Conservation (phyloP, 805 yeast genomes). For the Teunomyces funiuensis region DNA sequence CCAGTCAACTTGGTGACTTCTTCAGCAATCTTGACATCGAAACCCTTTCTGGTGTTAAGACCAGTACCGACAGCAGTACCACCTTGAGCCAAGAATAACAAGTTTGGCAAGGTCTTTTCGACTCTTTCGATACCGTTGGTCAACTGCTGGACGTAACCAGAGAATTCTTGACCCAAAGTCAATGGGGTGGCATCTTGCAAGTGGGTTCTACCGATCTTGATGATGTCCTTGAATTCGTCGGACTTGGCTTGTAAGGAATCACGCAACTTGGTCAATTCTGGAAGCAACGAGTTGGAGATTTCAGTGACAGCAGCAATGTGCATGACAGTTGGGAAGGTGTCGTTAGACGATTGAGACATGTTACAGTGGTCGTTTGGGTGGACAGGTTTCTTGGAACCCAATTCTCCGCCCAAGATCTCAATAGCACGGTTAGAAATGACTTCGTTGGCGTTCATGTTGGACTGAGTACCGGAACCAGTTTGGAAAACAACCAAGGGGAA, state of each 20-base stretch:
- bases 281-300: constrained; percentile 71
- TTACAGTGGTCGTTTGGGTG: constrained; percentile 99
- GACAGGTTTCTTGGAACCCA: constrained; percentile 91
- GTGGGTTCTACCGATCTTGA: constrained; percentile 98
- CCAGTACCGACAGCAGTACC: constrained; percentile 99
- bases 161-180: constrained; percentile 96
- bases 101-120: constrained; percentile 70
- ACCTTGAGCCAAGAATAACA: constrained; percentile 92
- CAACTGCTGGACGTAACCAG: constrained; percentile 93
- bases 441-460: constrained; percentile 98
- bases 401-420: constrained; percentile 87
- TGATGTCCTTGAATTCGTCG: constrained; percentile 82
- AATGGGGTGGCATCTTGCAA: constrained; percentile 98
- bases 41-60: constrained; percentile 89
- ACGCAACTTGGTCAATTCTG: constrained; percentile 75
- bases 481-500: constrained; percentile 98
- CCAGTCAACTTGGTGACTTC: constrained; percentile 87
- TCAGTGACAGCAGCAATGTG: constrained; percentile 97
- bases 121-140: constrained; percentile 88
- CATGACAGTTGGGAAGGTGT: constrained; percentile 99
- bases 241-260: constrained; percentile 76
- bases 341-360: constrained; percentile 98
- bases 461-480: constrained; percentile 98
- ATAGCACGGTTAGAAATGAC: constrained; percentile 98
- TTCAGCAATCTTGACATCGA: constrained; percentile 81